Evolutionary conservation across 2,329 filamentous ascomycete species (phyloP), one percentile per base, ranked within the genome.

Genomic region (Ophiosphaerella herpotricha): DNA sequence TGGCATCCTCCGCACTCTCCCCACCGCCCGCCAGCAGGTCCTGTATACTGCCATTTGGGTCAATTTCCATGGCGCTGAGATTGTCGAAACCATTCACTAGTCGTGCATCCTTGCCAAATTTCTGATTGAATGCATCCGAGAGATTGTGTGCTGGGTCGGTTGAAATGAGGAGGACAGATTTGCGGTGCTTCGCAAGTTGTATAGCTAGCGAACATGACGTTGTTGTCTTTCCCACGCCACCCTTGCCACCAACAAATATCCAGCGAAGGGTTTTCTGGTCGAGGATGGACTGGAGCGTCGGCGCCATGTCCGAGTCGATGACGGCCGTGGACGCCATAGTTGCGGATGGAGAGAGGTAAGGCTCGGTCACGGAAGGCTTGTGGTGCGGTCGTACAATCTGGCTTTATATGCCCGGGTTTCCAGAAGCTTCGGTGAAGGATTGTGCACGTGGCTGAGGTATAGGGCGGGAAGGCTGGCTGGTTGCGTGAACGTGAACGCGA

Each of bases 221-320:
- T n/a, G 94, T 99, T 24, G 94, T 99, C 82, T 99, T 99, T 74
- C 94, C 94, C 39, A 99, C 94, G 73, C 94, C 94, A 69, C 94
- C 94, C 78, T 99, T 99, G 61, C 94, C 94, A 68, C 94, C 94
- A 53, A 99, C 94, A 69, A 99, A 99, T 77, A 99, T 96, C 94
- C 94, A 99, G 73, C 94, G 90, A 48, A 99, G 86, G 31, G 90
- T 88, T 76, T 91, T 91, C 77, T 99, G 94, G 80, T 96, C 91
- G 67, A 99, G 85, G 71, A 99, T 91, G 58, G 90, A 89, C 79
- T 97, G 90, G 68, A 99, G 89, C 44, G 90, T 91, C 40, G 94
- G 92, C 79, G 96, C 92, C 79, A 97, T 86, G 72, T 89, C 88
- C 75, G 89, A 87, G 52, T 73, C 74, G 48, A 71, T 52, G 39